A percentile compares a stretch with the other conserved stretches of the same genome.
These are phyloP conservation scores for Leccinellum luteum DNA, from an alignment of 768 basidiomycete genomes.

Conservation along the genomic window DNA sequence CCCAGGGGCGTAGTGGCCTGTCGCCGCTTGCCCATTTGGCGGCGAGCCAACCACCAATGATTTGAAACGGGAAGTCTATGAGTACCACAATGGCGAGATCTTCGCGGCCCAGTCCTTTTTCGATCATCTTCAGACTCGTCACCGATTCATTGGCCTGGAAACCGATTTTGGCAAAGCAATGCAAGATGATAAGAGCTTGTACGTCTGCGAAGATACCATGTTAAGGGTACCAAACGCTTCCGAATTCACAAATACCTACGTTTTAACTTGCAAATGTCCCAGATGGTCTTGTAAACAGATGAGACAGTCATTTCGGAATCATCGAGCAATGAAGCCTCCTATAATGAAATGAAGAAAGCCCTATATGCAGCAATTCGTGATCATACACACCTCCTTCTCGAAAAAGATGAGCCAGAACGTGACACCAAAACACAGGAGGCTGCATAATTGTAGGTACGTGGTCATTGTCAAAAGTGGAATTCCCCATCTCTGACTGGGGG, in stretches of 20 bases:
- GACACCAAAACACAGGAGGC: constrained; percentile 73
- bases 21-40: constrained; percentile 88
- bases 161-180: constrained; percentile 90
- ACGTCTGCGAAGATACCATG: constrained; percentile 57
- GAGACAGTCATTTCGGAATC: constrained; percentile 88
- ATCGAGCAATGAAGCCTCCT: constrained; percentile 75
- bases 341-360: constrained; percentile 1
- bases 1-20: constrained; percentile 80
- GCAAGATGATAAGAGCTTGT: constrained; percentile 80
- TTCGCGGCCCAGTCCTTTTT: constrained; percentile 94
- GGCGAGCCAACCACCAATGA: constrained; percentile 90
- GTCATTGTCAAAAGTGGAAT: constrained; percentile 68
- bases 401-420: constrained; percentile 86
- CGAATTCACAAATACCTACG: constrained; percentile 48
- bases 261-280: constrained; percentile 86
- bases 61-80: constrained; percentile 97
- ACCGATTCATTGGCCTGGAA: constrained; percentile 93
- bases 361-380: neutral
- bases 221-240: neutral
- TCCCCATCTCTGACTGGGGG: constrained; percentile 66
- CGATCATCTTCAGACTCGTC: constrained; percentile 89
- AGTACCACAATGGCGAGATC: constrained; percentile 94
- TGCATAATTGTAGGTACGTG: constrained; percentile 86
- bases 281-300: constrained; percentile 91
- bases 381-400: constrained; percentile 76